Evolutionary conservation across 2,329 filamentous ascomycete genomes (phyloP).

Genomic region (Neodidymelliopsis sp.): DNA sequence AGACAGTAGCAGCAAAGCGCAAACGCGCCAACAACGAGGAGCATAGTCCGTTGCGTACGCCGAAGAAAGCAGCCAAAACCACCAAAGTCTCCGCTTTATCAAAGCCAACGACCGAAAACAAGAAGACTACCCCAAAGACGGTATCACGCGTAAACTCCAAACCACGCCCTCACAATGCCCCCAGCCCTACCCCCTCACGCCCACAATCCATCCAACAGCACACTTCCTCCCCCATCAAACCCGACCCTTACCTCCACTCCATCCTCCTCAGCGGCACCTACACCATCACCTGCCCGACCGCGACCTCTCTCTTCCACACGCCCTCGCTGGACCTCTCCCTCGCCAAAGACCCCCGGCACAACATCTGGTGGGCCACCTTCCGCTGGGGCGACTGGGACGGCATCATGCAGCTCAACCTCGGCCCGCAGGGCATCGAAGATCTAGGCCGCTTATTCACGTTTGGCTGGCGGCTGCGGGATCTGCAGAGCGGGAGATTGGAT

Average conservation of each 20-base stretch:
- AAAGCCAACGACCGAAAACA: not conserved
- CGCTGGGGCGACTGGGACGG: constrained; percentile 54
- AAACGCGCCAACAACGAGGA: not conserved
- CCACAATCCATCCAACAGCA: not conserved
- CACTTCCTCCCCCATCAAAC: not conserved
- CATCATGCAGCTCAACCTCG: constrained; percentile 51
- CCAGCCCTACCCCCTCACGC: not conserved
- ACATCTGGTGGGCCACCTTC: constrained; percentile 58
- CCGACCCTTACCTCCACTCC: constrained; percentile 15
- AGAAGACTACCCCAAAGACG: not conserved
- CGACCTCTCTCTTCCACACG: constrained; percentile 17
- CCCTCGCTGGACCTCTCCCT: constrained; percentile 50
- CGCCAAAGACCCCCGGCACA: constrained; percentile 24
- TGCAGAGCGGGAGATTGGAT: constrained; percentile 26
- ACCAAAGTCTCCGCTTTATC: not conserved
- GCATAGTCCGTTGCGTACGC: not conserved
- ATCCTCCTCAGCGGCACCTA: constrained; percentile 56
- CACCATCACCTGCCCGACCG: constrained; percentile 43
- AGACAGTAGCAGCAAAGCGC: constrained; percentile 4
- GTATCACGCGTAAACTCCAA: too few relatives aligned
- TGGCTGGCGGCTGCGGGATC: constrained; percentile 45
- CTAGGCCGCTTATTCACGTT: constrained; percentile 17
- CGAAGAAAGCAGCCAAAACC: not conserved
- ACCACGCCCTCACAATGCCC: not conserved
- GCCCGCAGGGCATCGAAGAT: too few relatives aligned